phyloP scores from a whole-genome alignment of 2,329 filamentous ascomycete genomes.

The Endothia cerciana region DNA sequence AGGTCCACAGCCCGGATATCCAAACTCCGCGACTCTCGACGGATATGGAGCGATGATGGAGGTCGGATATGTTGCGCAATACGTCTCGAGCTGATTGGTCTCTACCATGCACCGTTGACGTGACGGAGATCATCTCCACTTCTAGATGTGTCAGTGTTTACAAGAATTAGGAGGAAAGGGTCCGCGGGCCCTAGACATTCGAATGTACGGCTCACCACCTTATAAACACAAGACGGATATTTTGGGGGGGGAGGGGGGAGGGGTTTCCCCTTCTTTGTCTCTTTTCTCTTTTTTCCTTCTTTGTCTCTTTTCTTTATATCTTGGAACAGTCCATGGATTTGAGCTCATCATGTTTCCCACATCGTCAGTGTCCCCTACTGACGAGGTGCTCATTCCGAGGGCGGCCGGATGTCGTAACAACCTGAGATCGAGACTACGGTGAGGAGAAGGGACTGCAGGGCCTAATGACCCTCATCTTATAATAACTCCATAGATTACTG shows the following conservation, averaged over 20 bases:
- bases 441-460: background rate
- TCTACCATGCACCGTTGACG: background rate
- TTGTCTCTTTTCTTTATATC: no score
- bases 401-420: background rate
- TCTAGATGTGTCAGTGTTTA: background rate
- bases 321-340: background rate
- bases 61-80: conserved; percentile 37
- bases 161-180: background rate
- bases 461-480: background rate
- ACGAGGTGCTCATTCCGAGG: background rate
- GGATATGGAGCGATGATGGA: conserved; percentile 39
- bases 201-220: background rate
- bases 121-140: background rate
- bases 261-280: background rate
- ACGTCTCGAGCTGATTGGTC: background rate
- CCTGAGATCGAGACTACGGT: background rate
- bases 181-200: background rate
- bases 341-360: background rate
- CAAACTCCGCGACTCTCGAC: conserved; percentile 34
- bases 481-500: background rate
- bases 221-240: background rate
- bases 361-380: background rate
- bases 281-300: background rate
- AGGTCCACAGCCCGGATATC: conserved; percentile 35
- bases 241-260: no score